Percentiles rank a stretch among this genome's conserved stretches.
Conservation (phyloP, 352 stramenopile genomes). For the Discostella stelligera region DNA sequence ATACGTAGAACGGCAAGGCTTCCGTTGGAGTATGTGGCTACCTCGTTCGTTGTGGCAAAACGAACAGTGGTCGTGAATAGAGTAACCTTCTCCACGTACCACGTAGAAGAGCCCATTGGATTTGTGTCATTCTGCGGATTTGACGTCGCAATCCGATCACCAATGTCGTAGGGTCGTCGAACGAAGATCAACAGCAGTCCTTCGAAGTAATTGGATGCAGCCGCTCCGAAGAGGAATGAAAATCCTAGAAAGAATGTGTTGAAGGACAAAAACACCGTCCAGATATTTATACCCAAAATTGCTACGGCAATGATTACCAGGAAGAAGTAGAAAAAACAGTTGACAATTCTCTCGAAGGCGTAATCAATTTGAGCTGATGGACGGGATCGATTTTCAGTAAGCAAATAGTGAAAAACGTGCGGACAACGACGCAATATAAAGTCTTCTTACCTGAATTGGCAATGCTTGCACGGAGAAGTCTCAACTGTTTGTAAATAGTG, state of each 20-base stretch:
- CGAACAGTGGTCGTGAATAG: constrained; percentile 59
- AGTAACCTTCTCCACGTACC: constrained; percentile 64
- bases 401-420: neutral
- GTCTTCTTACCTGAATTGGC: constrained; percentile 33
- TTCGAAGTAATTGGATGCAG: constrained; percentile 67
- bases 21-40: constrained; percentile 60
- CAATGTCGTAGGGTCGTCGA: constrained; percentile 61
- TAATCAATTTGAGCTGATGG: constrained; percentile 61
- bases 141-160: constrained; percentile 60
- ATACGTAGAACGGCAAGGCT: constrained; percentile 56
- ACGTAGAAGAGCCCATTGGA: constrained; percentile 50
- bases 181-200: constrained; percentile 69
- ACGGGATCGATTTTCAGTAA: neutral
- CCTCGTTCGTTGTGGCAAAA: constrained; percentile 64
- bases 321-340: constrained; percentile 68
- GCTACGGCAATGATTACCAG: constrained; percentile 54
- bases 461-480: constrained; percentile 65
- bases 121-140: constrained; percentile 46
- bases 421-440: neutral
- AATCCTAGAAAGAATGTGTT: constrained; percentile 52
- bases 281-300: constrained; percentile 49
- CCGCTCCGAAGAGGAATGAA: constrained; percentile 59
- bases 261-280: constrained; percentile 31
- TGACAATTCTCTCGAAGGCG: constrained; percentile 72
- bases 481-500: constrained; percentile 64